Base-by-base conservation (phyloP, 441 rosid species). In the Populus hybrid region DNA sequence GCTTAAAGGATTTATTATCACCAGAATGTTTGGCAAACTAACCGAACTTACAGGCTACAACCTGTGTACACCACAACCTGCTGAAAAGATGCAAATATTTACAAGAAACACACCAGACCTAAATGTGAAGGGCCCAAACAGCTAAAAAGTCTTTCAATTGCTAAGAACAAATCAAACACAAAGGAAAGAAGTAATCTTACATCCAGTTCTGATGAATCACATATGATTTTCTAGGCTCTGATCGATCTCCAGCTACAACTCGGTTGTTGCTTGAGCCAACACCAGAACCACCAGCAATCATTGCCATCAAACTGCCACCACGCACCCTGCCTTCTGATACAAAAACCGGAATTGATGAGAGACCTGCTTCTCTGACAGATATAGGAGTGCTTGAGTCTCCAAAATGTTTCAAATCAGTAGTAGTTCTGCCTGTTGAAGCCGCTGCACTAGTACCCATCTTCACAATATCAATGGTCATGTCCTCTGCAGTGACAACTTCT, bases 321-420 rank as follows among this genome's bases (percentile, higher is more conserved):
- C 90, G 98, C 40, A 96, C 99, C 87, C 99, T 87, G 79, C 98
- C 99, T 89, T 96, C 99, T 8, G 98, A 90, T 70, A 84, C 88
- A 74, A 79, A 75, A 18, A 77, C 88, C 20, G 91, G 21, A 10
- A 73, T 26, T 8, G 89, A 36, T 57, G 83, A 70, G 66, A 38
- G 8, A 26, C 70, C 84, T 46, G 78, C 80, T 77, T 84, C 88
- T 36, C 70, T 77, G 32, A 65, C 78, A 61, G 84, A 72, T 50
- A 34, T 23, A 57, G 42, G 67, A 6, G 75, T 69, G 66, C 78
- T 76, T 26, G 82, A 69, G 8, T 63, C 67, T 67, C 82, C 89
- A 42, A 81, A 70, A 53, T 87, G 89, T 46, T 79, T 85, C 73
- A 87, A 78, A 78, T 84, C 88, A 38, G 88, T 67, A 65, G 75